Evolutionary conservation across 257 asterid species (phyloP).

Genomic region (Solanum pinnatisectum): DNA sequence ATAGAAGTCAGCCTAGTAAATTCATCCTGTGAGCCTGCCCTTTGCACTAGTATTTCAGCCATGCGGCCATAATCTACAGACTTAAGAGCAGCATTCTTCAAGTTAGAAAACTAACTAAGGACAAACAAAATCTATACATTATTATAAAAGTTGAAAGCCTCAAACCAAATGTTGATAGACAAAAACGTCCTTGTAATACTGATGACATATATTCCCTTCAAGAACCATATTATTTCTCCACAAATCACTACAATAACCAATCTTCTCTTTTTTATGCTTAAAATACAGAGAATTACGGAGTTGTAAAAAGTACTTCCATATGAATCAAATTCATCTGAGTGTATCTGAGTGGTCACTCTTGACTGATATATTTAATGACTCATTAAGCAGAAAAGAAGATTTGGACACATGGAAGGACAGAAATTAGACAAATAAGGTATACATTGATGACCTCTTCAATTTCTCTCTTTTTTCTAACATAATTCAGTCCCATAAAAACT

Average conservation of each 20-base stretch:
- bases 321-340: background rate
- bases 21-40: slow-evolving; percentile 92
- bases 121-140: background rate
- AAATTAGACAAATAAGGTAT: background rate
- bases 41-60: slow-evolving; percentile 97
- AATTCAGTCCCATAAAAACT: background rate
- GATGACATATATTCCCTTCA: background rate
- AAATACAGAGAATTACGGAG: background rate
- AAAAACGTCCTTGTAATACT: background rate
- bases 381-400: background rate
- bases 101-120: slow-evolving; percentile 21
- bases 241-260: background rate
- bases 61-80: slow-evolving; percentile 99
- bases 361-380: background rate
- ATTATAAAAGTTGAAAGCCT: background rate
- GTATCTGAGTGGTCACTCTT: background rate
- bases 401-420: background rate
- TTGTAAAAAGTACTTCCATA: background rate
- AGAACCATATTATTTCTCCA: background rate
- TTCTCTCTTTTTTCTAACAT: background rate
- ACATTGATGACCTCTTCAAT: background rate
- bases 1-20: slow-evolving; percentile 94
- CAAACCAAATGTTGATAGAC: background rate
- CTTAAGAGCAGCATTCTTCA: slow-evolving; percentile 37
- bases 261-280: background rate